These are phyloP conservation scores for Forsythia viridissima DNA, from an alignment of 257 asterid genomes.

Conservation along the genomic window DNA sequence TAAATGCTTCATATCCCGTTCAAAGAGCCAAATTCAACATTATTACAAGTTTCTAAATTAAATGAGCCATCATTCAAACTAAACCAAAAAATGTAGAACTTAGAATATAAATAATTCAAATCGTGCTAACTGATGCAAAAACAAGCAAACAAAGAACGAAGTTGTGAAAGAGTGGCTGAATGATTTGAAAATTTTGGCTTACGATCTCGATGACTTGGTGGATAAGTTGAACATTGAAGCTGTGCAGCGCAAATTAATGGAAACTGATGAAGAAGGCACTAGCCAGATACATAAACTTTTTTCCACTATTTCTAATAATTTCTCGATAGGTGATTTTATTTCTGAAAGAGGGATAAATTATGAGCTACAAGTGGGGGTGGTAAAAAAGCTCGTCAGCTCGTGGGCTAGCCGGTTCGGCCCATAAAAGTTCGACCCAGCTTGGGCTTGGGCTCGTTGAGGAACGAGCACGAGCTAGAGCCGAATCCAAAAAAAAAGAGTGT, in stretches of 20 bases:
- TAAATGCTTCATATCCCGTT: background rate
- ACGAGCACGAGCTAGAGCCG: no score
- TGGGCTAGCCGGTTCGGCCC: no score
- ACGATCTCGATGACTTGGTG: conserved; percentile 27
- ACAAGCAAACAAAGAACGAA: conserved; percentile 20
- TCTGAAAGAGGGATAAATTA: background rate
- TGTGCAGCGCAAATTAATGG: background rate
- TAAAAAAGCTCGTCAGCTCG: no score
- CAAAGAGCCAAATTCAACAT: background rate
- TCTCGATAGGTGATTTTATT: background rate
- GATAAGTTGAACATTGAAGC: conserved; percentile 28
- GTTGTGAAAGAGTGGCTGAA: conserved; percentile 25
- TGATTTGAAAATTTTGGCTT: conserved; percentile 25
- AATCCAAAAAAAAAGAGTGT: no score
- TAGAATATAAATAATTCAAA: background rate
- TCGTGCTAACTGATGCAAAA: conserved; percentile 19
- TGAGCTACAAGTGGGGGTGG: background rate
- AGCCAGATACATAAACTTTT: conserved; percentile 10
- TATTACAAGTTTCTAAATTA: background rate
- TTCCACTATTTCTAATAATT: conserved; percentile 9
- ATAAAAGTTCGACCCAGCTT: no score
- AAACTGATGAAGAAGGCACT: background rate
- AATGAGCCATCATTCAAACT: background rate
- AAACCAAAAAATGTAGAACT: background rate
- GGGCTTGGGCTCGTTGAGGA: no score